phyloP scores from a whole-genome alignment of 495 filamentous ascomycete species.

The Parmelia sp. region DNA sequence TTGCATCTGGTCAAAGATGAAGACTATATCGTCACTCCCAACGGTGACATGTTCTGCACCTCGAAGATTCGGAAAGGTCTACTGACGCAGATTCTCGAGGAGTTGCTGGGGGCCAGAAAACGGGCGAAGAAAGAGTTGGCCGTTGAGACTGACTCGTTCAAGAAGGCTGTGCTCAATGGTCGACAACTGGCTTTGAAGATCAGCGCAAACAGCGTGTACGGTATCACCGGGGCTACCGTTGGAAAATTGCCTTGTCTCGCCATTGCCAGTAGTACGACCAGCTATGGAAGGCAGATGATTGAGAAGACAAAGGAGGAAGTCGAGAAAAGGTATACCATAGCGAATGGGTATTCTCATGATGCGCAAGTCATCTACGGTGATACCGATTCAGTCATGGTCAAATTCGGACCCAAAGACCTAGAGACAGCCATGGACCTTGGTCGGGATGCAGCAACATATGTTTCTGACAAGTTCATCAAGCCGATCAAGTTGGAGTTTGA shows the following conservation, averaged over 20 bases:
- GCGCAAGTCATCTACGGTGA: slow-evolving; percentile 98
- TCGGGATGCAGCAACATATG: slow-evolving; percentile 77
- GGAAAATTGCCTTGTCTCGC: slow-evolving; percentile 93
- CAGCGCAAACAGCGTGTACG: slow-evolving; percentile 97
- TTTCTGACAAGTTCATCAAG: slow-evolving; percentile 85
- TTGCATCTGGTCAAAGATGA: slow-evolving; percentile 70
- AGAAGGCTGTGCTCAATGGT: slow-evolving; percentile 96
- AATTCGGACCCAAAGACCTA: slow-evolving; percentile 84
- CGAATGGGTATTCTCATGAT: slow-evolving; percentile 89
- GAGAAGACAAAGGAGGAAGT: slow-evolving; percentile 93
- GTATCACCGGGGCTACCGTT: slow-evolving; percentile 90
- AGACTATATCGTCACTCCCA: slow-evolving; percentile 94
- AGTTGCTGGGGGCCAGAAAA: slow-evolving; percentile 82
- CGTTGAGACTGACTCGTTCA: slow-evolving; percentile 89
- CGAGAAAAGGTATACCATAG: slow-evolving; percentile 78
- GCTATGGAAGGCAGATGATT: slow-evolving; percentile 97
- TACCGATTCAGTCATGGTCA: slow-evolving; percentile 99
- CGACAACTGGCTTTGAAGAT: slow-evolving; percentile 93
- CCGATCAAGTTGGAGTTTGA: slow-evolving; percentile 99
- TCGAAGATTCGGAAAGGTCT: slow-evolving; percentile 84
- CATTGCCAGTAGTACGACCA: slow-evolving; percentile 94
- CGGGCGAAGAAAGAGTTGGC: slow-evolving; percentile 87
- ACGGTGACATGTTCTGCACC: slow-evolving; percentile 89
- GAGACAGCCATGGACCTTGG: slow-evolving; percentile 89
- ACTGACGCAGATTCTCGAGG: slow-evolving; percentile 89